Evolutionary conservation across 192 early-diverging fungal genomes (phyloP).

Genomic region (Borealophlyctis nickersoniae): DNA sequence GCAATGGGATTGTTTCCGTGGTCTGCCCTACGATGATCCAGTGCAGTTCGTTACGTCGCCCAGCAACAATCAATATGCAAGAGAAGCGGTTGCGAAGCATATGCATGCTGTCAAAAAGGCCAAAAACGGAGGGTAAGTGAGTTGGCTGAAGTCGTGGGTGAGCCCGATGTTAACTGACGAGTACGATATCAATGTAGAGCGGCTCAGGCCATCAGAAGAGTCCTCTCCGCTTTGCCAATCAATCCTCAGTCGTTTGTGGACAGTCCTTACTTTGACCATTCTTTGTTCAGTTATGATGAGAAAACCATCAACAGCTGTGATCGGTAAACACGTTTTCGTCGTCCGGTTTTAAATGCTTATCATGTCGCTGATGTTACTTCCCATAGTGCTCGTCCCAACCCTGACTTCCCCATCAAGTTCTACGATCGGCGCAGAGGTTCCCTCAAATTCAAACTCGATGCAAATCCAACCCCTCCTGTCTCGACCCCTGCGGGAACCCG

Average conservation of each 20-base stretch:
- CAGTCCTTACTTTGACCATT: constrained; percentile 64
- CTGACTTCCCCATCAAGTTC: constrained; percentile 63
- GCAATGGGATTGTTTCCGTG: constrained; percentile 42
- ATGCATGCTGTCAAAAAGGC: constrained; percentile 61
- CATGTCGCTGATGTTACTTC: too few relatives aligned
- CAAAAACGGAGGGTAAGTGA: constrained; percentile 66
- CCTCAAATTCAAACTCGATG: constrained; percentile 59
- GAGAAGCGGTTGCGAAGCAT: constrained; percentile 52
- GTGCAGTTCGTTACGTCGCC: constrained; percentile 36
- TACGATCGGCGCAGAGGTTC: constrained; percentile 53
- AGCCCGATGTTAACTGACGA: background rate
- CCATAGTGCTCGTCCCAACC: constrained; percentile 45
- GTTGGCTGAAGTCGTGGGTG: background rate
- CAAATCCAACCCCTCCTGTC: constrained; percentile 25
- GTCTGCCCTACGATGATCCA: constrained; percentile 13
- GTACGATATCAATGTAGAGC: constrained; percentile 30
- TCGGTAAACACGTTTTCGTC: constrained; percentile 44
- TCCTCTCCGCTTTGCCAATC: constrained; percentile 54
- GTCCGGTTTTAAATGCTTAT: too few relatives aligned
- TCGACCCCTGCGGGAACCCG: constrained; percentile 6
- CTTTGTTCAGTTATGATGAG: constrained; percentile 66
- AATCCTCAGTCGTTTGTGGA: constrained; percentile 64
- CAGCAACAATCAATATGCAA: constrained; percentile 56
- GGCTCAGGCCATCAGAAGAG: constrained; percentile 56
- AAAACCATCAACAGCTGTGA: constrained; percentile 60